Conservation (phyloP, 2,329 filamentous ascomycete genomes). For the Cladophialophora immunda region DNA sequence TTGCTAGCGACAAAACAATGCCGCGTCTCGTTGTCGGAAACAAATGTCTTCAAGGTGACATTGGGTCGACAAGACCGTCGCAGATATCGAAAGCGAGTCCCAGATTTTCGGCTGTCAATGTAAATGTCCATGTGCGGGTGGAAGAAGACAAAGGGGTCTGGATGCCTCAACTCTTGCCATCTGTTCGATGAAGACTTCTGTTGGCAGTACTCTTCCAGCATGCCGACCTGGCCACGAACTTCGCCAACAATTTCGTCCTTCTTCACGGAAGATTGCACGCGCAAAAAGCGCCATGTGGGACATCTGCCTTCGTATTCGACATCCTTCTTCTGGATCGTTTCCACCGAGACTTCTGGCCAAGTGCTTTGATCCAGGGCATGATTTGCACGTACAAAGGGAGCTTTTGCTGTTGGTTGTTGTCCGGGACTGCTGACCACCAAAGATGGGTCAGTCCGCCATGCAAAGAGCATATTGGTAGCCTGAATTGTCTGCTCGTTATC, state of each 20-base stretch:
- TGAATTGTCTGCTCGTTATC: conserved; percentile 81
- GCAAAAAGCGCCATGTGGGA: conserved; percentile 72
- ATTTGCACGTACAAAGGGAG: conserved; percentile 74
- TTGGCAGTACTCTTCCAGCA: conserved; percentile 75
- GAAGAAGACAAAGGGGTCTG: conserved; percentile 81
- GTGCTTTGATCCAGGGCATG: conserved; percentile 62
- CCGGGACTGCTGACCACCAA: conserved; percentile 73
- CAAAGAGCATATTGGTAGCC: conserved; percentile 76
- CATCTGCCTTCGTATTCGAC: conserved; percentile 63
- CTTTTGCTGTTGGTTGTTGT: conserved; percentile 61
- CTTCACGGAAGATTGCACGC: conserved; percentile 60
- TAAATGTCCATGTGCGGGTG: conserved; percentile 88
- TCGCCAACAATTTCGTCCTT: conserved; percentile 70
- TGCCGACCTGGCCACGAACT: conserved; percentile 79
- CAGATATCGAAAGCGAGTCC: conserved; percentile 86
- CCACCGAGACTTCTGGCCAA: conserved; percentile 61
- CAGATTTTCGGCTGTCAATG: conserved; percentile 89
- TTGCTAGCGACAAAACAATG: conserved; percentile 91
- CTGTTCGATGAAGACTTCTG: conserved; percentile 66
- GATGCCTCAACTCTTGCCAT: conserved; percentile 70
- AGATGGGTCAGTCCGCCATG: conserved; percentile 79
- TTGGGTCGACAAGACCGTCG: conserved; percentile 92
- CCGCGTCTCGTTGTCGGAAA: conserved; percentile 80
- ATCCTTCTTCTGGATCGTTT: conserved; percentile 61
- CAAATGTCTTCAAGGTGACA: conserved; percentile 83